These are phyloP conservation scores for Lathyrus sativus DNA, from an alignment of 306 rosid species.

Conservation along the genomic window DNA sequence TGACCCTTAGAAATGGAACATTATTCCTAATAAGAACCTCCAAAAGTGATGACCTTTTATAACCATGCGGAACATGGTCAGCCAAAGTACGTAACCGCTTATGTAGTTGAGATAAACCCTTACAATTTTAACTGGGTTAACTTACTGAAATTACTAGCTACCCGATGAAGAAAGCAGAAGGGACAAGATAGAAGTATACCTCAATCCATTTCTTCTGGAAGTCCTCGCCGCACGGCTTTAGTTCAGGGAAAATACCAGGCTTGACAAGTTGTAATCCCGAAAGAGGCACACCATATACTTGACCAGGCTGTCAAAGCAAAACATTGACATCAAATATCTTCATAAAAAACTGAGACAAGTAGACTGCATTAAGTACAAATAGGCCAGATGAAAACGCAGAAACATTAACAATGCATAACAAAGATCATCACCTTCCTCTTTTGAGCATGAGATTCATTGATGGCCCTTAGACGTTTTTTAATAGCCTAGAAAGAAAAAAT, in stretches of 20 bases:
- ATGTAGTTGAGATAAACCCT: constrained; percentile 97
- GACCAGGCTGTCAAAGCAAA: constrained; percentile 85
- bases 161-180: constrained; percentile 7
- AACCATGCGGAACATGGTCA: constrained; percentile 89
- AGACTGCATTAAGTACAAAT: constrained; percentile 2
- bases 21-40: constrained; percentile 88
- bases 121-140: constrained; percentile 29
- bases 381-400: constrained; percentile 17
- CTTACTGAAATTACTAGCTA: constrained; percentile 22
- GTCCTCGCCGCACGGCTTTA: constrained; percentile 75
- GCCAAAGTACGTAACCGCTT: constrained; percentile 76
- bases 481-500: constrained; percentile 66
- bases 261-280: constrained; percentile 75
- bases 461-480: constrained; percentile 82
- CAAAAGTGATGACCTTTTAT: constrained; percentile 67
- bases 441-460: constrained; percentile 93
- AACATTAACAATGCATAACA: constrained; percentile 13
- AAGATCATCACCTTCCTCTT: constrained; percentile 81
- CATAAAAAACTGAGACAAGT: constrained; percentile 31
- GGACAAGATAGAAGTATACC: constrained; percentile 47
- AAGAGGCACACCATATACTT: constrained; percentile 88
- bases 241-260: constrained; percentile 82
- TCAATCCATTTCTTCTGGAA: constrained; percentile 90
- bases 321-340: constrained; percentile 38
- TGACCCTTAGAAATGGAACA: constrained; percentile 93